phyloP scores from a whole-genome alignment of 192 early-diverging fungal species.

The Podila epicladia region DNA sequence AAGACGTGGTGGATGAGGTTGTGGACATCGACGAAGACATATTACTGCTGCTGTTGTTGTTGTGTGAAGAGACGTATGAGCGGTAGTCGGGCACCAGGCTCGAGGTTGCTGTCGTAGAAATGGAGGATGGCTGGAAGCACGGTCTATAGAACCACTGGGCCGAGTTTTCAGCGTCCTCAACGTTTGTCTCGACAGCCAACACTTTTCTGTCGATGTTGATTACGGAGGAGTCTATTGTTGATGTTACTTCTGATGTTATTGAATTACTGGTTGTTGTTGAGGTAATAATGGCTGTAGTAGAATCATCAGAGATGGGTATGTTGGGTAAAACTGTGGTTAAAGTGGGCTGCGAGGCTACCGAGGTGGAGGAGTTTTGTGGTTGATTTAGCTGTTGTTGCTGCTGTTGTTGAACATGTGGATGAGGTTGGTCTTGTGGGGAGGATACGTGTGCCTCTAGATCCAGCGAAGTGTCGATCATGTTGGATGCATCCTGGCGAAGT shows the following conservation, averaged over 20 bases:
- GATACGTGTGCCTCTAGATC: no score
- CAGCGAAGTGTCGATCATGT: no score
- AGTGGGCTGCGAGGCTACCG: no score
- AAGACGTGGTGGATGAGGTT: neutral
- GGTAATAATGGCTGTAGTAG: neutral
- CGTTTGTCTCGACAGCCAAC: conserved; percentile 17
- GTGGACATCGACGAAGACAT: neutral
- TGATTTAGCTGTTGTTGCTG: no score
- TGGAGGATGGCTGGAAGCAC: conserved; percentile 32
- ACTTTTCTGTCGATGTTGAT: neutral
- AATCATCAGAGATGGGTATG: neutral
- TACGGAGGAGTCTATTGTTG: neutral
- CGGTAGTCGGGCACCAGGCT: conserved; percentile 22
- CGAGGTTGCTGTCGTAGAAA: conserved; percentile 39
- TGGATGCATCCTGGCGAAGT: no score
- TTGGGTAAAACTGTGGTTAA: no score
- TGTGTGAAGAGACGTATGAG: neutral
- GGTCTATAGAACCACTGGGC: conserved; percentile 48
- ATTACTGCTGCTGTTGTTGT: neutral
- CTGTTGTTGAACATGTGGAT: no score
- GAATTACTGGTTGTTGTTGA: neutral
- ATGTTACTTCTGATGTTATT: neutral
- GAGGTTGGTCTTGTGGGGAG: no score
- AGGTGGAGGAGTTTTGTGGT: no score
- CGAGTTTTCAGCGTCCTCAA: neutral